These are phyloP conservation scores for Phalaenopsis hybrid DNA, from an alignment of 116 monocot species.

Conservation along the genomic window DNA sequence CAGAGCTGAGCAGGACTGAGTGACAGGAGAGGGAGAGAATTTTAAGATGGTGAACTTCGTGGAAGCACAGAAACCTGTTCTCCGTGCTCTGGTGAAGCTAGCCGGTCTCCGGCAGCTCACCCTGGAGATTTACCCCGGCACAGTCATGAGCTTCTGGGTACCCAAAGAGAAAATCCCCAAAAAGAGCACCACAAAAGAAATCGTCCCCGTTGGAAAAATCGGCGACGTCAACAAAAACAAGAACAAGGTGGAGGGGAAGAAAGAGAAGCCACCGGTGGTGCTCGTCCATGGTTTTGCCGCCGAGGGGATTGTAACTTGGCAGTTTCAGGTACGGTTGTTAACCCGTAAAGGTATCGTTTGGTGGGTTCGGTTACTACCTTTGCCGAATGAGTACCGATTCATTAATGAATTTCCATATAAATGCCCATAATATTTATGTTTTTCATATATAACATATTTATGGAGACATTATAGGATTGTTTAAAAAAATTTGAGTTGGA, in stretches of 20 bases:
- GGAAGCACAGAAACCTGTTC: constrained; percentile 33
- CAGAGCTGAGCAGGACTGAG: not conserved
- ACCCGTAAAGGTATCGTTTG: no score
- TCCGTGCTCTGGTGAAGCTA: constrained; percentile 26
- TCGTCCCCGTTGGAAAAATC: constrained; percentile 7
- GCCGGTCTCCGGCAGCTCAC: constrained; percentile 39
- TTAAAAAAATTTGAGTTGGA: no score
- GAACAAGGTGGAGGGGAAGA: constrained; percentile 9
- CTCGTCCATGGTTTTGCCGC: constrained; percentile 85
- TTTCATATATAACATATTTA: no score
- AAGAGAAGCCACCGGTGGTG: constrained; percentile 63
- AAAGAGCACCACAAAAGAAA: constrained; percentile 12
- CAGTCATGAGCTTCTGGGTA: constrained; percentile 54
- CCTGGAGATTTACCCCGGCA: constrained; percentile 48
- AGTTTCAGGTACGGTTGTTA: constrained; percentile 37
- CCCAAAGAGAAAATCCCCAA: constrained; percentile 36
- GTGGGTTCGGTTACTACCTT: no score
- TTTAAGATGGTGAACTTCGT: constrained; percentile 49
- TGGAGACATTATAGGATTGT: no score
- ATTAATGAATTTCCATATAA: no score
- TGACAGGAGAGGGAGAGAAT: constrained; percentile 1
- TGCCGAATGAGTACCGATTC: no score
- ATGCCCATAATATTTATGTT: no score
- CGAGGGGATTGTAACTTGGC: constrained; percentile 84
- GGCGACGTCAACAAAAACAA: not conserved